A percentile compares a stretch with the other conserved stretches of the same genome.
phyloP scores from a whole-genome alignment of 306 rosid genomes.

The Phaseolus lunatus region DNA sequence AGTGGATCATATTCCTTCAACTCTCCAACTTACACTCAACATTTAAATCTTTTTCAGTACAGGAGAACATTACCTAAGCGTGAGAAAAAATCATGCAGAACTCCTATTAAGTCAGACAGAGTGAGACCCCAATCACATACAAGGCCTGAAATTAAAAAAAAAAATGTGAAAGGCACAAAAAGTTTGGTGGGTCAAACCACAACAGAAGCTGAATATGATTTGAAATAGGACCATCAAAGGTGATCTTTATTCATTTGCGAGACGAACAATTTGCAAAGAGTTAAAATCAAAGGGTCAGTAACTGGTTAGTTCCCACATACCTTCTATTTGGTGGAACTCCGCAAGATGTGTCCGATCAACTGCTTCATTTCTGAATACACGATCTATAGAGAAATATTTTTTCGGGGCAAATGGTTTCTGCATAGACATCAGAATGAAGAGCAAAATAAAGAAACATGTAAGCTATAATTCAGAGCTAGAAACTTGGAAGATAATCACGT shows the following conservation, averaged over 20 bases:
- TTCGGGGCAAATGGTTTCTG: slow-evolving; percentile 89
- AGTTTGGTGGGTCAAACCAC: neutral
- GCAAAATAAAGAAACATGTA: neutral
- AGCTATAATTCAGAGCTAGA: slow-evolving; percentile 13
- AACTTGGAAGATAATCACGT: slow-evolving; percentile 11
- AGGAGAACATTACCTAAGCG: slow-evolving; percentile 68
- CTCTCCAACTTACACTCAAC: neutral
- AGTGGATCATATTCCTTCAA: neutral
- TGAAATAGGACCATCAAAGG: slow-evolving; percentile 13
- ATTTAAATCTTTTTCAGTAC: slow-evolving; percentile 20
- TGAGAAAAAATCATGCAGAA: slow-evolving; percentile 86
- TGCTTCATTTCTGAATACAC: slow-evolving; percentile 98
- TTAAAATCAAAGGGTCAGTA: neutral
- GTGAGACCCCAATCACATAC: slow-evolving; percentile 91
- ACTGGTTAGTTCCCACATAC: slow-evolving; percentile 51
- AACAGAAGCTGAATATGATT: neutral
- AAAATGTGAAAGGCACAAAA: slow-evolving; percentile 1
- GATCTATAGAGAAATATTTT: slow-evolving; percentile 93
- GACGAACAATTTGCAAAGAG: slow-evolving; percentile 24
- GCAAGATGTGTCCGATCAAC: slow-evolving; percentile 99
- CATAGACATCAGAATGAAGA: slow-evolving; percentile 41
- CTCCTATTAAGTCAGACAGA: slow-evolving; percentile 87
- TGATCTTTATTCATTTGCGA: slow-evolving; percentile 15
- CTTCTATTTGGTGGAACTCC: slow-evolving; percentile 99
- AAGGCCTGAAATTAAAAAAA: slow-evolving; percentile 65